phyloP scores from a whole-genome alignment of 441 rosid genomes.

The Pelargonium cotyledonis region DNA sequence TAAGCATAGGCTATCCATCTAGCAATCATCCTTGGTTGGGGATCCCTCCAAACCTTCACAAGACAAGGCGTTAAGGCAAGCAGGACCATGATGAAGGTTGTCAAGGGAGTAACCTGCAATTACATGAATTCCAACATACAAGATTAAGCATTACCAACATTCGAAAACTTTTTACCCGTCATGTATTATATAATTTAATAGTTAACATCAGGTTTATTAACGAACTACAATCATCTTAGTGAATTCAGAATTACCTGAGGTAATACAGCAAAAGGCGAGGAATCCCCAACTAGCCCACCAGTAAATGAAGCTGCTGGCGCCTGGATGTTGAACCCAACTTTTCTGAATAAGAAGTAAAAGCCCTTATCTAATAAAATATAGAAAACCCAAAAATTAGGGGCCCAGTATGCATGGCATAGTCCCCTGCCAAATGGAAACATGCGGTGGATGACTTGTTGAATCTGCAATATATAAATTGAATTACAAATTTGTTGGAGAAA shows the following conservation, averaged over 20 bases:
- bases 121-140: constrained; percentile 12
- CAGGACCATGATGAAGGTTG: constrained; percentile 61
- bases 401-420: constrained; percentile 95
- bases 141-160: constrained; percentile 2
- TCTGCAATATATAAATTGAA: constrained; percentile 44
- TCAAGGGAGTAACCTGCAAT: constrained; percentile 61
- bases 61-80: constrained; percentile 73
- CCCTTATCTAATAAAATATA: constrained; percentile 74
- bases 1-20: constrained; percentile 83
- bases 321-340: constrained; percentile 46
- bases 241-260: constrained; percentile 49
- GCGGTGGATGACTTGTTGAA: constrained; percentile 60
- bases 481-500: constrained; percentile 15
- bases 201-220: neutral
- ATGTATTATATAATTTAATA: neutral
- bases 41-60: constrained; percentile 63
- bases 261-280: constrained; percentile 64
- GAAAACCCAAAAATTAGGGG: constrained; percentile 93
- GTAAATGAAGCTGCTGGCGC: constrained; percentile 73
- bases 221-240: neutral
- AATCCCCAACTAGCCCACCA: constrained; percentile 79
- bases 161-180: neutral
- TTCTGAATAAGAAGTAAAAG: constrained; percentile 46
- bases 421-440: constrained; percentile 99
- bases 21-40: constrained; percentile 42